These are phyloP conservation scores for Blastobotrys buckinghamii DNA, from an alignment of 1,139 yeast genomes.

Conservation along the genomic window DNA sequence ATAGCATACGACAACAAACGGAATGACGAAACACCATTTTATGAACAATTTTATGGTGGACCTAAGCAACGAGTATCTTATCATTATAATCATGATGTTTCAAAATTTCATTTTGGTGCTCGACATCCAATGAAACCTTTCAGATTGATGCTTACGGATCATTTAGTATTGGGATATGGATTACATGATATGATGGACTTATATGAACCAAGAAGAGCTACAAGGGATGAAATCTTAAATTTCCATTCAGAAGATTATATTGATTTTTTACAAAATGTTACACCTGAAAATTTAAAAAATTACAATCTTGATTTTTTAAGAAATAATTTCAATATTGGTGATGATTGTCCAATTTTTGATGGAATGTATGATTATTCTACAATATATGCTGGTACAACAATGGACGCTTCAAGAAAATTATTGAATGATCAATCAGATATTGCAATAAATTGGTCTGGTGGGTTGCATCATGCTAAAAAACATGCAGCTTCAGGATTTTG, in stretches of 20 bases:
- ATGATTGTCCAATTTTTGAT: slow-evolving; percentile 96
- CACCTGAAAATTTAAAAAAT: slow-evolving; percentile 71
- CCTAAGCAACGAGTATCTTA: slow-evolving; percentile 57
- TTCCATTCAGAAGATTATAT: slow-evolving; percentile 90
- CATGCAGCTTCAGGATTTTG: slow-evolving; percentile 94
- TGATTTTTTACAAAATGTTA: slow-evolving; percentile 65
- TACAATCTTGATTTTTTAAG: slow-evolving; percentile 32
- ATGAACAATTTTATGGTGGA: slow-evolving; percentile 35
- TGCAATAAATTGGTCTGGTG: slow-evolving; percentile 97
- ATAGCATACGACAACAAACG: slow-evolving; percentile 51
- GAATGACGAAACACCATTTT: slow-evolving; percentile 51
- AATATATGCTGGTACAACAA: slow-evolving; percentile 84
- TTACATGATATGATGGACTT: slow-evolving; percentile 87
- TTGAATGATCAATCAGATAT: slow-evolving; percentile 84
- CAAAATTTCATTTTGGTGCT: slow-evolving; percentile 81
- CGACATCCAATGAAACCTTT: slow-evolving; percentile 99
- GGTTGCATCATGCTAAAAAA: slow-evolving; percentile 94
- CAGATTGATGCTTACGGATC: slow-evolving; percentile 89
- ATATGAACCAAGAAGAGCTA: slow-evolving; percentile 76
- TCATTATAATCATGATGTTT: slow-evolving; percentile 79
- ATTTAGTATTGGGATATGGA: slow-evolving; percentile 77
- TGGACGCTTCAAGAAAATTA: slow-evolving; percentile 86
- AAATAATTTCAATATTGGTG: slow-evolving; percentile 87
- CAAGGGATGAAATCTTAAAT: slow-evolving; percentile 65
- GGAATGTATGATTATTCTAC: slow-evolving; percentile 86